Conservation (phyloP, 495 filamentous ascomycete species). For the Trichoderma reesei region DNA sequence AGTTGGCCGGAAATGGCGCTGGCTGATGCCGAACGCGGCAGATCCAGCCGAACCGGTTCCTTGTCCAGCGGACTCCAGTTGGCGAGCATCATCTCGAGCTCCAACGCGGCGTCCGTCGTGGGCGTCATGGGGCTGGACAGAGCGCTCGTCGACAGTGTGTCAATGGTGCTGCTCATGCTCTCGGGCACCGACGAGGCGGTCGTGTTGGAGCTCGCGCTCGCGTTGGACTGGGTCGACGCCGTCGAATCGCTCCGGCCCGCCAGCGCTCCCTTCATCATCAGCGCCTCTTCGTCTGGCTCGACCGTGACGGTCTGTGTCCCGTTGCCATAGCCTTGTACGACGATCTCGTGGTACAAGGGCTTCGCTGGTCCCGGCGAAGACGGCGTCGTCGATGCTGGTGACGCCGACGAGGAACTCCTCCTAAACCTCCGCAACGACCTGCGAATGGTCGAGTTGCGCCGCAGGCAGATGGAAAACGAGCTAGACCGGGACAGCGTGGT, state of each 20-base stretch:
- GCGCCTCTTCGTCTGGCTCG: not conserved
- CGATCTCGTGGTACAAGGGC: constrained; percentile 28
- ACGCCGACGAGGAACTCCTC: constrained; percentile 7
- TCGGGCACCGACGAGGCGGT: constrained; percentile 19
- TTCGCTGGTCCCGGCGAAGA: not conserved
- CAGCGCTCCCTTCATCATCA: not conserved
- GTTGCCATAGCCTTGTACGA: constrained; percentile 35
- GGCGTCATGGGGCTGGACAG: not conserved
- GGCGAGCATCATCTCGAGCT: constrained; percentile 1
- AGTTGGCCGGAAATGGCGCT: constrained; percentile 1
- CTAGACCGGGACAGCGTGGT: constrained; percentile 6
- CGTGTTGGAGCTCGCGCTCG: constrained; percentile 24
- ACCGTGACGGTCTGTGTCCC: constrained; percentile 24
- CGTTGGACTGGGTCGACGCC: constrained; percentile 15
- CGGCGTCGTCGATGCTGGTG: constrained; percentile 12
- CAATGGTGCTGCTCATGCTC: constrained; percentile 5
- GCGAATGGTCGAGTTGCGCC: constrained; percentile 19
- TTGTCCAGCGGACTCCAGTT: not conserved
- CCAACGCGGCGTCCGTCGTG: not conserved
- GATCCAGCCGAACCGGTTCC: not conserved
- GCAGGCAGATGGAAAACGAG: constrained; percentile 16
- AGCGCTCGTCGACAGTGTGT: not conserved
- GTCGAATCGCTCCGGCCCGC: not conserved
- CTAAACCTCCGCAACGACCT: constrained; percentile 24
- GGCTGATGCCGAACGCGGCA: not conserved